phyloP scores from a whole-genome alignment of 306 rosid genomes.

The Canavalia ensiformis region DNA sequence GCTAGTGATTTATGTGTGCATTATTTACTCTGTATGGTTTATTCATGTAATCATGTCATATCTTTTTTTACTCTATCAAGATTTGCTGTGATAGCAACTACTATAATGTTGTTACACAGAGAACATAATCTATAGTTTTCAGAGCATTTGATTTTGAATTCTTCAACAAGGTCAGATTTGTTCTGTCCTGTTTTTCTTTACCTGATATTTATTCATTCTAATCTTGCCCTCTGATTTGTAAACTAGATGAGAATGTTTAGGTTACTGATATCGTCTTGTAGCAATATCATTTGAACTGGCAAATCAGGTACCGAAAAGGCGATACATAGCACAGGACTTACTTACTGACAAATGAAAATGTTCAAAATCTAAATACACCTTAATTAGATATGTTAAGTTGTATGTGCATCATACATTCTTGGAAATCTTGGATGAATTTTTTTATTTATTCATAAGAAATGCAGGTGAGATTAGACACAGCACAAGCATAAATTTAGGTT shows the following conservation, averaged over 20 bases:
- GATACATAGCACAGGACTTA: background rate
- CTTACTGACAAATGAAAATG: background rate
- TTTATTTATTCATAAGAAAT: background rate
- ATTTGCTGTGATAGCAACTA: background rate
- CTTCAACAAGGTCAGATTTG: background rate
- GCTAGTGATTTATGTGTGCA: background rate
- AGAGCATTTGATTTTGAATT: background rate
- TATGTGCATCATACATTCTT: background rate
- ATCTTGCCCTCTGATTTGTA: background rate
- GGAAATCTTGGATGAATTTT: background rate
- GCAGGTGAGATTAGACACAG: background rate
- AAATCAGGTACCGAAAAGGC: background rate
- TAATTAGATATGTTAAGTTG: background rate
- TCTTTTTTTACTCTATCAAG: background rate
- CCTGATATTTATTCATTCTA: background rate
- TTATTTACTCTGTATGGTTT: background rate
- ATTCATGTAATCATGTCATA: background rate
- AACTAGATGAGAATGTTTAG: constrained; percentile 13
- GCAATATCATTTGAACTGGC: constrained; percentile 9
- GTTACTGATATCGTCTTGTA: background rate
- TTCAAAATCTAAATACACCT: constrained; percentile 7
- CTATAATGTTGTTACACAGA: background rate
- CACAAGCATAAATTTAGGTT: too few relatives aligned
- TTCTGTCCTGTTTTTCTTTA: background rate
- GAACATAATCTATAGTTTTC: background rate